phyloP scores from a whole-genome alignment of 192 early-diverging fungal species.

The Irineochytrium annulatum region DNA sequence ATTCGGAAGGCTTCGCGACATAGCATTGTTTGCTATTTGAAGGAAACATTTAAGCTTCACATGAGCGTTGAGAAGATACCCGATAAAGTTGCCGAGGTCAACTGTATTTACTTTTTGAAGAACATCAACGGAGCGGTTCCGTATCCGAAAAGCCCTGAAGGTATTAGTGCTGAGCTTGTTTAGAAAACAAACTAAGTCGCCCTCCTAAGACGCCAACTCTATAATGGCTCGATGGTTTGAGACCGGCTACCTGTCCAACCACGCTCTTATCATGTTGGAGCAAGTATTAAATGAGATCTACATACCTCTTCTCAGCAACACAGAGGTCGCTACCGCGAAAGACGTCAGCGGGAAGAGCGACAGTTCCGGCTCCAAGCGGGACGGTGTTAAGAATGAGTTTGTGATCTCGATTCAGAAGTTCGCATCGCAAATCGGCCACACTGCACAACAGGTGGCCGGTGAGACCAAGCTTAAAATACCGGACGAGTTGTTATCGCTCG shows the following conservation, averaged over 20 bases:
- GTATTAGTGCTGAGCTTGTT: constrained; percentile 24
- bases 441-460: constrained; percentile 55
- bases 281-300: constrained; percentile 52
- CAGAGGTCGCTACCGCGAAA: constrained; percentile 17
- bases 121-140: constrained; percentile 44
- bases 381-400: constrained; percentile 41
- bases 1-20: constrained; percentile 1
- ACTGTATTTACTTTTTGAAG: constrained; percentile 51
- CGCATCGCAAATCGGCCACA: constrained; percentile 48
- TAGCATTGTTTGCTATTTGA: constrained; percentile 12
- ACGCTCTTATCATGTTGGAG: constrained; percentile 56
- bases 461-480: constrained; percentile 54
- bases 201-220: constrained; percentile 41
- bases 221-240: constrained; percentile 40
- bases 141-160: constrained; percentile 26
- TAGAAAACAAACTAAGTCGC: too few species aligned
- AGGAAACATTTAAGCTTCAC: constrained; percentile 40
- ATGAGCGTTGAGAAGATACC: constrained; percentile 45
- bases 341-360: not conserved
- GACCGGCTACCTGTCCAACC: constrained; percentile 50
- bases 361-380: constrained; percentile 13
- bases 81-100: constrained; percentile 50
- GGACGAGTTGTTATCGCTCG: constrained; percentile 42
- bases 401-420: constrained; percentile 49
- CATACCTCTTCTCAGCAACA: constrained; percentile 44